Base-by-base conservation (phyloP, 148 eudicot species). In the Amaranthus palmeri region DNA sequence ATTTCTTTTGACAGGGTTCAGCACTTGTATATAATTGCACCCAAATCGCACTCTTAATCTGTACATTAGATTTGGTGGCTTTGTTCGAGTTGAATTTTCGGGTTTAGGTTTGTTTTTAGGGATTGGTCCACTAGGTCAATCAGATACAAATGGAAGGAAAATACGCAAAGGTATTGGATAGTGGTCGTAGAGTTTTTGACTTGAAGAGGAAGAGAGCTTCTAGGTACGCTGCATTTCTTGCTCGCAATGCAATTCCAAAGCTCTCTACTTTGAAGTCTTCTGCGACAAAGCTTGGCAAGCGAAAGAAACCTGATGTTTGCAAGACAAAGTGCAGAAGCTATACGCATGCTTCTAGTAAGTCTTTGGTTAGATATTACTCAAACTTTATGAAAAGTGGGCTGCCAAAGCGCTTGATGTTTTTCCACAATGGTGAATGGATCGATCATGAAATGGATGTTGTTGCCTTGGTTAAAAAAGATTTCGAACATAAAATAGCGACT, bases 341-440 rank as follows among this genome's bases (percentile, higher is more conserved):
- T 68, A 80, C 60, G 54, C 53, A 63, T 76, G 82, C 72, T 54
- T 72, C 78, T 64, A 71, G 57, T 60, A 81, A 79, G 76, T 78
- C 85, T 36, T 69, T 83, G 18, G 80, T 83, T 18, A 80, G 80
- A 42, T 70, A 78, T 65, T 92, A 92, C 68, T 69, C 84, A 43
- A 95, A 95, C 73, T 86, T 88, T 48, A 82, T 70, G 67, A 87
- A 45, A 65, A 86, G 88, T 80, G 87, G 87, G 80, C 65, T 76
- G 58, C 93, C 97, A 13, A 74, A 82, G n/a, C 96, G 97, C 46
- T 52, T 95, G 82, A 88, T 95, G 93, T 85, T 72, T 77, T 88
- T 82, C 68, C 78, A 84, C 61, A 84, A 83, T 70, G 90, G 90
- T 67, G 84, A 81, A 53, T 95, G 99, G 99, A 68, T 52, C 68